Conservation (phyloP, 2,329 filamentous ascomycete species). For the Byssoonygena ceratinophila region DNA sequence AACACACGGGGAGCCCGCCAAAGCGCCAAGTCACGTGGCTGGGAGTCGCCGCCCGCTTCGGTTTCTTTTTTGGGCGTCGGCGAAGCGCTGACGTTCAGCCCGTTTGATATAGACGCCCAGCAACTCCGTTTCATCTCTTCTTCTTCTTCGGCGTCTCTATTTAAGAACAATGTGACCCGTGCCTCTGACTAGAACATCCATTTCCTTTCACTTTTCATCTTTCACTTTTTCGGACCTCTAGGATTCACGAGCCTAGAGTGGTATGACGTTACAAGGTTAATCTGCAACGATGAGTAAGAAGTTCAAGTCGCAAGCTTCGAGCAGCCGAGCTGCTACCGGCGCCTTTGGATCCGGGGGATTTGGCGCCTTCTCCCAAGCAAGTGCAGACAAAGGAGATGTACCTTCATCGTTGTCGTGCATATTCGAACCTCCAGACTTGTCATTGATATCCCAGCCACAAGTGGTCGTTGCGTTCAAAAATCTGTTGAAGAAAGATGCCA, state of each 20-base stretch:
- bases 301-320: conserved; percentile 54
- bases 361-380: conserved; percentile 30
- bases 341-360: conserved; percentile 39
- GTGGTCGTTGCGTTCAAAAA: conserved; percentile 88
- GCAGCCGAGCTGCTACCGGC: conserved; percentile 46
- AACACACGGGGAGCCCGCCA: neutral
- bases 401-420: conserved; percentile 72
- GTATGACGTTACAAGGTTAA: conserved; percentile 4
- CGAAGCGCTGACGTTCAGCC: neutral
- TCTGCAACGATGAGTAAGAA: conserved; percentile 41
- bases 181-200: neutral
- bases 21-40: conserved; percentile 9
- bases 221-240: no score
- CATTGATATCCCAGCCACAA: conserved; percentile 64
- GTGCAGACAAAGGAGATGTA: conserved; percentile 33
- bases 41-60: neutral
- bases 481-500: conserved; percentile 81
- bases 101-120: neutral
- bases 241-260: no score
- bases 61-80: conserved; percentile 6
- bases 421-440: conserved; percentile 71
- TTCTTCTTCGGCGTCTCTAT: neutral
- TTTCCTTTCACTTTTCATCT: neutral
- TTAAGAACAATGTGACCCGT: neutral
- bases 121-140: neutral